Evolutionary conservation across 179 eudicot genomes (phyloP).

Genomic region (Beta macrorhiza): DNA sequence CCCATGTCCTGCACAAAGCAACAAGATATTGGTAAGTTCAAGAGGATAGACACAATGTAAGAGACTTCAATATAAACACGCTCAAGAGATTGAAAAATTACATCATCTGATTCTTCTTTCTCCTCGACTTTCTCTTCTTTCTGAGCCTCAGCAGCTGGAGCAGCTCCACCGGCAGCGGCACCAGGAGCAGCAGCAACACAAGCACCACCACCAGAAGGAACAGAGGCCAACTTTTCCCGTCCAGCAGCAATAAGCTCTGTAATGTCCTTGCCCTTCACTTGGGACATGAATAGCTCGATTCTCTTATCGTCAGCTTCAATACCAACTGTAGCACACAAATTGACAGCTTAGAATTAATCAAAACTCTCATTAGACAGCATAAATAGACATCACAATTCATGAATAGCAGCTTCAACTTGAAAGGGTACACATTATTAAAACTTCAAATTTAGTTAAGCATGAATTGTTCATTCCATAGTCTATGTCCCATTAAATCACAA

Average conservation of each 20-base stretch:
- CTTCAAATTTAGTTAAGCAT: too few relatives aligned
- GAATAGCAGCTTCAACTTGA: too few relatives aligned
- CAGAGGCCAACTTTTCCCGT: constrained; percentile 58
- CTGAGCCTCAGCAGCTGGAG: constrained; percentile 49
- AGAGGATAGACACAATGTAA: background rate
- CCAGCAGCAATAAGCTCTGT: constrained; percentile 59
- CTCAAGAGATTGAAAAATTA: constrained; percentile 23
- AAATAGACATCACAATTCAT: too few relatives aligned
- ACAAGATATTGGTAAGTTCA: background rate
- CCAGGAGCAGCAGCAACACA: constrained; percentile 34
- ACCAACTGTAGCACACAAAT: constrained; percentile 37
- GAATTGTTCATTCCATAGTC: too few relatives aligned
- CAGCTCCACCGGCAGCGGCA: constrained; percentile 36
- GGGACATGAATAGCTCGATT: constrained; percentile 44
- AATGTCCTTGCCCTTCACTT: constrained; percentile 54
- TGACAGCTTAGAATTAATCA: background rate
- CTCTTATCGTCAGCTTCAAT: constrained; percentile 49
- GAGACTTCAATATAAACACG: background rate
- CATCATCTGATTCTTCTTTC: constrained; percentile 63
- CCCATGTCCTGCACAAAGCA: constrained; percentile 38
- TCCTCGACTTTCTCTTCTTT: constrained; percentile 56
- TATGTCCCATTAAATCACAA: too few relatives aligned
- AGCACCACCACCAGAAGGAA: constrained; percentile 60
- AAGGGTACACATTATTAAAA: too few relatives aligned
- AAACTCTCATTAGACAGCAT: background rate